Evolutionary conservation across 192 early-diverging fungal genomes (phyloP).

Genomic region (Pilaira anomala): DNA sequence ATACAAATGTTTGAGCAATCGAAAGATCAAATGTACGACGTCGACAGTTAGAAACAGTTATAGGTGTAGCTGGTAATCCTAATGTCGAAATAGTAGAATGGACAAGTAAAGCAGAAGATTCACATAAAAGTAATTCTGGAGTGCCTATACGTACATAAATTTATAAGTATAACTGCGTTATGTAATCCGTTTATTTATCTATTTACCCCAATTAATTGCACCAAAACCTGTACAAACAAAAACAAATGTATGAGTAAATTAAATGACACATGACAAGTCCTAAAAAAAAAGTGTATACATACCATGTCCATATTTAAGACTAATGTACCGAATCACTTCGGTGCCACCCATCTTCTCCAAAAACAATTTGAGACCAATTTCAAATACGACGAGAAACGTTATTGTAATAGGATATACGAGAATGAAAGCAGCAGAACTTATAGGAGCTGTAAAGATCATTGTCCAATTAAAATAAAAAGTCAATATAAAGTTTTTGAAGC

Average conservation of each 20-base stretch:
- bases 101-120: conserved; percentile 2
- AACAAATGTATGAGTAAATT: background rate
- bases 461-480: conserved; percentile 35
- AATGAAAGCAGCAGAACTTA: conserved; percentile 25
- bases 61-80: conserved; percentile 1
- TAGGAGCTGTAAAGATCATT: conserved; percentile 24
- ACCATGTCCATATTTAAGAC: conserved; percentile 29
- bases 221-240: conserved; percentile 22
- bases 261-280: background rate
- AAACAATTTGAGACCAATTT: conserved; percentile 22
- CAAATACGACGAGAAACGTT: conserved; percentile 13
- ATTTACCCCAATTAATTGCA: conserved; percentile 41
- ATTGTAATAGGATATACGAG: conserved; percentile 28
- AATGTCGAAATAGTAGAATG: conserved; percentile 18
- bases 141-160: conserved; percentile 5
- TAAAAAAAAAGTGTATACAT: background rate
- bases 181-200: background rate
- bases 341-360: conserved; percentile 24
- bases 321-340: conserved; percentile 6
- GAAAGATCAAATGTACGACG: conserved; percentile 29
- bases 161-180: background rate
- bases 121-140: conserved; percentile 1
- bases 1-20: conserved; percentile 35
- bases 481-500: conserved; percentile 18
- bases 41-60: background rate